Conservation (phyloP, 2,329 filamentous ascomycete genomes). For the Pleurostoma richardsiae region DNA sequence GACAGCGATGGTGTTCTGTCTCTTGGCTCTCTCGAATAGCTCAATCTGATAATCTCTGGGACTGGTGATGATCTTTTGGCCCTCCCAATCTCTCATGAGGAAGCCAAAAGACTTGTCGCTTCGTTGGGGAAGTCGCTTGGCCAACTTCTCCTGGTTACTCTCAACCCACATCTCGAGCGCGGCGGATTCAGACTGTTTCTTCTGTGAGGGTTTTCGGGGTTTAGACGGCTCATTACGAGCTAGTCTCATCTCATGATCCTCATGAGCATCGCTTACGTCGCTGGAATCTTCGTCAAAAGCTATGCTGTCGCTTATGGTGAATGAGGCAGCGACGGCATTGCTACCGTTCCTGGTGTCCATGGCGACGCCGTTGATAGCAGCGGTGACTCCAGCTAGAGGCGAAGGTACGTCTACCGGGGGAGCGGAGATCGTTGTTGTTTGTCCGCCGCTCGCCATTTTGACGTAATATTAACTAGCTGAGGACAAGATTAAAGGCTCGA, state of each 20-base stretch:
- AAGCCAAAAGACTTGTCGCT: slow-evolving; percentile 23
- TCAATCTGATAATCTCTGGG: slow-evolving; percentile 90
- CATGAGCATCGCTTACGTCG: slow-evolving; percentile 15
- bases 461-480: too few species aligned
- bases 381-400: too few species aligned
- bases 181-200: slow-evolving; percentile 43
- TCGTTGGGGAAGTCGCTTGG: slow-evolving; percentile 19
- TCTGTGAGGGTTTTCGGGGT: slow-evolving; percentile 34
- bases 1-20: slow-evolving; percentile 85
- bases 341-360: too few species aligned
- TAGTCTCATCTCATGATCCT: slow-evolving; percentile 17
- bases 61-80: slow-evolving; percentile 60
- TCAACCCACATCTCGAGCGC: slow-evolving; percentile 40
- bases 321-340: too few species aligned
- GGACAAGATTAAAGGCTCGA: too few species aligned
- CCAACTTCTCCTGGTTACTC: slow-evolving; percentile 29
- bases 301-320: neutral
- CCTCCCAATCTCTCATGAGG: slow-evolving; percentile 29
- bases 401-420: too few species aligned
- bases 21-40: slow-evolving; percentile 81
- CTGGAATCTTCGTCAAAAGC: neutral
- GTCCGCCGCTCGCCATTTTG: too few species aligned
- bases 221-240: slow-evolving; percentile 20
- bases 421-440: too few species aligned
- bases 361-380: too few species aligned